Conservation (phyloP, 2,329 filamentous ascomycete species). For the Sclerotinia glacialis region DNA sequence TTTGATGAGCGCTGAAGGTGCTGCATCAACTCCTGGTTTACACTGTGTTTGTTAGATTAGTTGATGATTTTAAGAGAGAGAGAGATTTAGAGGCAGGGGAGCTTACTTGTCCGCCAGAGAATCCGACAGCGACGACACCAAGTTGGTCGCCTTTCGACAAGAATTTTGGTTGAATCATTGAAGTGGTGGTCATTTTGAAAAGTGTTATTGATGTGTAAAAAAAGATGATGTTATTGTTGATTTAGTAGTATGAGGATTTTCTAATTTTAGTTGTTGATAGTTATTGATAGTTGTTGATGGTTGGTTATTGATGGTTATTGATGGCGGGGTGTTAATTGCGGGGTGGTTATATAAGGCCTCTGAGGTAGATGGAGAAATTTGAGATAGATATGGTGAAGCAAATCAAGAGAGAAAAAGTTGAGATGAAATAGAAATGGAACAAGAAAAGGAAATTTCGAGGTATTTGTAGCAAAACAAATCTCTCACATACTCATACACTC, state of each 20-base stretch:
- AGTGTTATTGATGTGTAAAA: not conserved
- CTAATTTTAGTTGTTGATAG: not conserved
- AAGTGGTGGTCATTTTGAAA: constrained; percentile 37
- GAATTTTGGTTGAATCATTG: constrained; percentile 58
- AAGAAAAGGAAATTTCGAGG: not conserved
- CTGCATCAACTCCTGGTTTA: constrained; percentile 89
- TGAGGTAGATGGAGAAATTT: not conserved
- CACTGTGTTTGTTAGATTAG: constrained; percentile 50
- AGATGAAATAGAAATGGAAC: not conserved
- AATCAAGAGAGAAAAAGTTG: not conserved
- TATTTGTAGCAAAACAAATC: constrained; percentile 10
- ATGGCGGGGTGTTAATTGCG: constrained; percentile 18
- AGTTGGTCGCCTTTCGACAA: constrained; percentile 75
- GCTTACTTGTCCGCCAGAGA: constrained; percentile 89
- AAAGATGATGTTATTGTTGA: constrained; percentile 2
- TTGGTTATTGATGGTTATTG: no score
- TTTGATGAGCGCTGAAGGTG: constrained; percentile 83
- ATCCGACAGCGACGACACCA: constrained; percentile 90
- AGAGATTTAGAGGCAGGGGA: constrained; percentile 11
- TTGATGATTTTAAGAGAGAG: constrained; percentile 24
- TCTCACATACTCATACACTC: not conserved
- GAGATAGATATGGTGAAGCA: not conserved
- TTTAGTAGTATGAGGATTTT: not conserved
- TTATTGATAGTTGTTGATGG: no score
- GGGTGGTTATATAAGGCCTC: not conserved